Conservation (phyloP, 805 yeast genomes). For the Yarrowia phangngaensis region DNA sequence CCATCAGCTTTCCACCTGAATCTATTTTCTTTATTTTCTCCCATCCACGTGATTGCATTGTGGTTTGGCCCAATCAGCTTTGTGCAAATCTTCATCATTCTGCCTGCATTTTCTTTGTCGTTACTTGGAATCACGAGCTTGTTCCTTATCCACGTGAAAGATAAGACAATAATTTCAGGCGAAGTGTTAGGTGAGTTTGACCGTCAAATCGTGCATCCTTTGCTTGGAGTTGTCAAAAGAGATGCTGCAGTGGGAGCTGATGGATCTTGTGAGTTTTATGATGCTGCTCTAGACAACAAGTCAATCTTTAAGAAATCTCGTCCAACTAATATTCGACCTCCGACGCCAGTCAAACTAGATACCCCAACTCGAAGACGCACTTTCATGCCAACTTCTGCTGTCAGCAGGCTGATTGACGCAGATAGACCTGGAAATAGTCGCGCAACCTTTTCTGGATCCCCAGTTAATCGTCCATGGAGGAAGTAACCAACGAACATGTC, state of each 20-base stretch:
- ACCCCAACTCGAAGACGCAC: conserved; percentile 16
- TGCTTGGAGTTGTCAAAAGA: conserved; percentile 48
- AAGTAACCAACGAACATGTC: background rate
- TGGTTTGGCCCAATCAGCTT: conserved; percentile 41
- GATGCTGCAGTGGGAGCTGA: conserved; percentile 52
- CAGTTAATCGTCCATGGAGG: conserved; percentile 15
- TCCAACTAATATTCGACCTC: background rate
- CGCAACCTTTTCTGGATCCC: conserved; percentile 10
- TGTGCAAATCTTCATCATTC: conserved; percentile 41
- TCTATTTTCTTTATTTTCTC: conserved; percentile 55
- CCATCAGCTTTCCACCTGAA: conserved; percentile 57
- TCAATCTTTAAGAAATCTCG: conserved; percentile 22
- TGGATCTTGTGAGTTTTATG: conserved; percentile 34
- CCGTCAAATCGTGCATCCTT: conserved; percentile 59
- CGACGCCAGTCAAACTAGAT: conserved; percentile 6
- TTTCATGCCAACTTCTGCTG: conserved; percentile 9
- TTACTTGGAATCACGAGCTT: conserved; percentile 43
- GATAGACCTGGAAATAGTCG: too few species aligned
- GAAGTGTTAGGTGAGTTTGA: conserved; percentile 64
- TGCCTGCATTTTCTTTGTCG: conserved; percentile 38
- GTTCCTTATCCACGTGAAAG: conserved; percentile 50
- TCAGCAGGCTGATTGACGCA: too few species aligned
- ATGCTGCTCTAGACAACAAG: conserved; percentile 33
- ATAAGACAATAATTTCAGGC: conserved; percentile 56
- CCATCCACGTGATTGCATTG: conserved; percentile 49